phyloP scores from a whole-genome alignment of 176 grass and related monocot species.

The Aechmea fasciata region DNA sequence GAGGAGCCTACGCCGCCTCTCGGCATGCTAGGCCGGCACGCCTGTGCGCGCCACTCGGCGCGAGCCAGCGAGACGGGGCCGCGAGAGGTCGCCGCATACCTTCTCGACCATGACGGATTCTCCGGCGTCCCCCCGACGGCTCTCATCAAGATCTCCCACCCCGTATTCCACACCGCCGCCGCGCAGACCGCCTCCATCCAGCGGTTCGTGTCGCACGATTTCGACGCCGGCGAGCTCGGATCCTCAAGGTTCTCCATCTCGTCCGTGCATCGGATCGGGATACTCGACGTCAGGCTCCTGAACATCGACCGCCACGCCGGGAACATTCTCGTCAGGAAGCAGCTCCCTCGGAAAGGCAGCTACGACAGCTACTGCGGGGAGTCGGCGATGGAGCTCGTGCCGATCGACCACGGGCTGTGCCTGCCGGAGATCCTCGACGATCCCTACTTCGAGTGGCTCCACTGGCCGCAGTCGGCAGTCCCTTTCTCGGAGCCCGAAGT shows the following conservation, averaged over 20 bases:
- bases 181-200: constrained; percentile 55
- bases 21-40: not conserved
- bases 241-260: constrained; percentile 65
- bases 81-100: constrained; percentile 82
- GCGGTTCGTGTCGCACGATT: constrained; percentile 65
- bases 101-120: constrained; percentile 76
- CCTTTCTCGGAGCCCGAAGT: constrained; percentile 42
- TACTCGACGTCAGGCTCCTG: constrained; percentile 82
- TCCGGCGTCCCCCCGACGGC: constrained; percentile 69
- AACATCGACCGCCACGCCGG: constrained; percentile 96
- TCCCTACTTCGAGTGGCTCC: constrained; percentile 97
- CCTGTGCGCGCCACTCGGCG: not conserved
- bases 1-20: constrained; percentile 1
- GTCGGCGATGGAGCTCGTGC: constrained; percentile 48
- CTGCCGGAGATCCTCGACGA: constrained; percentile 71
- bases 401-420: constrained; percentile 92
- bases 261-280: constrained; percentile 78
- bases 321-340: constrained; percentile 88
- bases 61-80: constrained; percentile 31
- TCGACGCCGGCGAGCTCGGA: constrained; percentile 78
- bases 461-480: constrained; percentile 73
- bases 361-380: not conserved
- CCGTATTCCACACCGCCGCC: constrained; percentile 13
- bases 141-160: constrained; percentile 56
- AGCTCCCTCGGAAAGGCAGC: not conserved